These are phyloP conservation scores for Debaryomyces psychrophilus DNA, from an alignment of 1,139 yeast genomes.

Conservation along the genomic window DNA sequence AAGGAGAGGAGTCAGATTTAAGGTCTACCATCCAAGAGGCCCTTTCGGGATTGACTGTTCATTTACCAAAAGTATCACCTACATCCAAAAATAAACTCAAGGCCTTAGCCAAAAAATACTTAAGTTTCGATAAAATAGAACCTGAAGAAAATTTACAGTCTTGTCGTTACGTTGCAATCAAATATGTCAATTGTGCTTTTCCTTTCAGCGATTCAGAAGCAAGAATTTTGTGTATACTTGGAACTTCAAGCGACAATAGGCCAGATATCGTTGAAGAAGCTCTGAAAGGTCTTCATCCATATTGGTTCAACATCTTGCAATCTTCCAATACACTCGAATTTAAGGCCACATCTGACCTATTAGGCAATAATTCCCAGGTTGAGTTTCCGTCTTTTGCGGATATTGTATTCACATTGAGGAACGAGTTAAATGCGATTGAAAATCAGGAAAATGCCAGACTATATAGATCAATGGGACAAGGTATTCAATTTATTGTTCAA, in stretches of 20 bases:
- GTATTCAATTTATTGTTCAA: slow-evolving; percentile 53
- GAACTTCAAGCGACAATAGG: slow-evolving; percentile 58
- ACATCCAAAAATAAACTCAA: slow-evolving; percentile 49
- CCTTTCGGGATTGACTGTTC: slow-evolving; percentile 59
- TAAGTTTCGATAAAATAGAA: slow-evolving; percentile 28
- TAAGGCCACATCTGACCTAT: slow-evolving; percentile 46
- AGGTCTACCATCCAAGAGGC: slow-evolving; percentile 75
- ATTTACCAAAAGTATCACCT: slow-evolving; percentile 44
- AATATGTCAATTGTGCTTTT: slow-evolving; percentile 65
- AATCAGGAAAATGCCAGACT: slow-evolving; percentile 25
- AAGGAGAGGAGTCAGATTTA: slow-evolving; percentile 63
- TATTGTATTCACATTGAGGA: slow-evolving; percentile 32
- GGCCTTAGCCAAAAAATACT: slow-evolving; percentile 40
- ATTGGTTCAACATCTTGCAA: slow-evolving; percentile 56
- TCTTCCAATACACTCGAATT: slow-evolving; percentile 45
- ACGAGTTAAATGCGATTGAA: slow-evolving; percentile 26
- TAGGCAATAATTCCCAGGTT: slow-evolving; percentile 39
- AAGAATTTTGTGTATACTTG: slow-evolving; percentile 68
- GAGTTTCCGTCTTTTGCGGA: slow-evolving; percentile 49
- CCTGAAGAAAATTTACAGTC: slow-evolving; percentile 33
- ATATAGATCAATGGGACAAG: slow-evolving; percentile 37
- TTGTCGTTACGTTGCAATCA: slow-evolving; percentile 64
- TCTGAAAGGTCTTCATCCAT: slow-evolving; percentile 78
- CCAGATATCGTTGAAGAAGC: slow-evolving; percentile 84
- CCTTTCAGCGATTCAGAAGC: slow-evolving; percentile 73